Conservation (phyloP, 108 stramenopile genomes). For the Cyclotella kingstonii region DNA sequence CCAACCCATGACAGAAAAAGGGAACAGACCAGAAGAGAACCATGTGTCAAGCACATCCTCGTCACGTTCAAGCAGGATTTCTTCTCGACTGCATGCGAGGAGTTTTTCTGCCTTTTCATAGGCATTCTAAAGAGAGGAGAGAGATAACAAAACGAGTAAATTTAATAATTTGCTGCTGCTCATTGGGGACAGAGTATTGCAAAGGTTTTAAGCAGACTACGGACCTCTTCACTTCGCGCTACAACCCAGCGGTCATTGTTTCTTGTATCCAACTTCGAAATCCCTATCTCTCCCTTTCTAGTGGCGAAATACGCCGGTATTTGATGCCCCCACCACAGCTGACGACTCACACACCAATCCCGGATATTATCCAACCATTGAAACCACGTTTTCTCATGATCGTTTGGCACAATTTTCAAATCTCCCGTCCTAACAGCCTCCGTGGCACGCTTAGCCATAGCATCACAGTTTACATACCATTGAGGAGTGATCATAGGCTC, state of each 20-base stretch:
- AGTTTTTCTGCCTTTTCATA: slow-evolving; percentile 67
- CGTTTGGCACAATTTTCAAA: slow-evolving; percentile 89
- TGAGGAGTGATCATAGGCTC: slow-evolving; percentile 99
- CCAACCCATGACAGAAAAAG: slow-evolving; percentile 99
- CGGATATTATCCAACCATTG: slow-evolving; percentile 97
- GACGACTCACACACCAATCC: slow-evolving; percentile 98
- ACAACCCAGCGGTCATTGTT: slow-evolving; percentile 97
- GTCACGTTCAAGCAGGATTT: slow-evolving; percentile 89
- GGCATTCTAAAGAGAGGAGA: slow-evolving; percentile 64
- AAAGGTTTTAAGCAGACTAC: slow-evolving; percentile 1
- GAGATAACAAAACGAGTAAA: too few species aligned
- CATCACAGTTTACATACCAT: slow-evolving; percentile 97
- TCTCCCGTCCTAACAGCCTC: slow-evolving; percentile 95
- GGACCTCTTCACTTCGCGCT: slow-evolving; percentile 81
- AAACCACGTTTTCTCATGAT: slow-evolving; percentile 96
- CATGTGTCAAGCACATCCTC: slow-evolving; percentile 99
- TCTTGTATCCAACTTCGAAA: slow-evolving; percentile 77
- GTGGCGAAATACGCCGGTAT: slow-evolving; percentile 99
- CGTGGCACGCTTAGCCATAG: slow-evolving; percentile 92
- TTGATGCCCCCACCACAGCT: slow-evolving; percentile 99
- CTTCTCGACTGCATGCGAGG: slow-evolving; percentile 78
- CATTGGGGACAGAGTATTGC: not conserved
- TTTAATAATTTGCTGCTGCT: not conserved
- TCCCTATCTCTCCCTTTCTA: slow-evolving; percentile 62
- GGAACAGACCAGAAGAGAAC: slow-evolving; percentile 98